Conservation (phyloP, 257 asterid species). For the Paulownia fortunei region DNA sequence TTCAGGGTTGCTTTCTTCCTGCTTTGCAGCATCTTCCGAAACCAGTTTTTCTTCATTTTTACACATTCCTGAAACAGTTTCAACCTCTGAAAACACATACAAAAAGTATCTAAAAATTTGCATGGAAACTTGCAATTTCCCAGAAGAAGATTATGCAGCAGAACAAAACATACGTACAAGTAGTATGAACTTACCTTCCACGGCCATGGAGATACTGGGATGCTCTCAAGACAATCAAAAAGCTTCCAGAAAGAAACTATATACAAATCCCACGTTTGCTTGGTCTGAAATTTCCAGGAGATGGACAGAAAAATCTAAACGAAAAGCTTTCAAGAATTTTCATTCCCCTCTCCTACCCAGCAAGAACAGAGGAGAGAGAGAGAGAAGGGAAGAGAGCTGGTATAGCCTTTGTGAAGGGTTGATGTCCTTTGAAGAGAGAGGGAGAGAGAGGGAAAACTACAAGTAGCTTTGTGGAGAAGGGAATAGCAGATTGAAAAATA, state of each 20-base stretch:
- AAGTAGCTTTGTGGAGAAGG: slow-evolving; percentile 41
- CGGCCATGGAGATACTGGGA: slow-evolving; percentile 14
- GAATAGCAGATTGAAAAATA: slow-evolving; percentile 26
- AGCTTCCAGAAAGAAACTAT: background rate
- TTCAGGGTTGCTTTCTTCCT: background rate
- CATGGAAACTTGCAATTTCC: background rate
- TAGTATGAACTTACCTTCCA: slow-evolving; percentile 39
- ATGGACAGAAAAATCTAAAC: background rate
- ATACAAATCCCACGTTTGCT: slow-evolving; percentile 18
- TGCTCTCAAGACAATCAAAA: background rate
- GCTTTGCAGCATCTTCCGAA: background rate
- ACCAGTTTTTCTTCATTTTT: background rate
- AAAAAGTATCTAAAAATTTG: background rate
- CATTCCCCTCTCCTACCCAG: slow-evolving; percentile 46
- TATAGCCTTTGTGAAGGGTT: slow-evolving; percentile 23
- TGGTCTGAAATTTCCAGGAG: background rate
- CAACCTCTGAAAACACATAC: background rate
- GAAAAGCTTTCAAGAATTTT: background rate
- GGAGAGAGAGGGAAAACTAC: slow-evolving; percentile 30
- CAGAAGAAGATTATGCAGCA: background rate
- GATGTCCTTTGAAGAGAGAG: slow-evolving; percentile 18
- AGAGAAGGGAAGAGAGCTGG: slow-evolving; percentile 8
- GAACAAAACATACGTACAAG: background rate
- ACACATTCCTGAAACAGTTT: slow-evolving; percentile 12
- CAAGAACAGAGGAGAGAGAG: slow-evolving; percentile 41